A percentile compares a stretch with the other conserved stretches of the same genome.
These are phyloP conservation scores for Pulveroboletus sp. DNA, from an alignment of 768 basidiomycete genomes.

Conservation along the genomic window DNA sequence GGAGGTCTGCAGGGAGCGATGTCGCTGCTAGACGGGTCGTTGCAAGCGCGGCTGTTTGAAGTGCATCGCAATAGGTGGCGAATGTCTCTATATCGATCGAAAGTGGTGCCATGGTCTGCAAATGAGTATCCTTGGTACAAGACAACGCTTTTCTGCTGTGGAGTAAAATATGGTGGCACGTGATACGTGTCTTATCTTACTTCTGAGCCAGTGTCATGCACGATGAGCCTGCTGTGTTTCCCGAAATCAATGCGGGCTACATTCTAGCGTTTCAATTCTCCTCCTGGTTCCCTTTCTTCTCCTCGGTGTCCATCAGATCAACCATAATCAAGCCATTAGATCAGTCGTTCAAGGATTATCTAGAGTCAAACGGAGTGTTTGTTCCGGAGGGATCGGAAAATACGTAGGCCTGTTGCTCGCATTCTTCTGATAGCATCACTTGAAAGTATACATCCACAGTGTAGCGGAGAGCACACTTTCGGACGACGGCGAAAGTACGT, in stretches of 20 bases:
- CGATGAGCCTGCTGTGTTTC: slow-evolving; percentile 38
- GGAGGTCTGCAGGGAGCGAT: slow-evolving; percentile 68
- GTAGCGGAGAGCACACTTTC: slow-evolving; percentile 55
- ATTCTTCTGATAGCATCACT: background rate
- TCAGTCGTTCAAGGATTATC: slow-evolving; percentile 62
- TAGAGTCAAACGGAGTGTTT: slow-evolving; percentile 82
- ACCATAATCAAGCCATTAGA: slow-evolving; percentile 71
- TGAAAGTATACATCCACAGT: slow-evolving; percentile 32
- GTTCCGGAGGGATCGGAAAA: slow-evolving; percentile 82
- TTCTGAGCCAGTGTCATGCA: background rate
- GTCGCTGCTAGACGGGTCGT: slow-evolving; percentile 60
- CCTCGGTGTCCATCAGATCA: slow-evolving; percentile 63
- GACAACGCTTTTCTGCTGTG: no score
- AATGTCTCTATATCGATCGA: slow-evolving; percentile 37
- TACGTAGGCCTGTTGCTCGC: slow-evolving; percentile 44
- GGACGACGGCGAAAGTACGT: slow-evolving; percentile 47
- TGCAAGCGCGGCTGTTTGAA: slow-evolving; percentile 62
- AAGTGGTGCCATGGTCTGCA: slow-evolving; percentile 11
- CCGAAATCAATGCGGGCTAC: slow-evolving; percentile 45
- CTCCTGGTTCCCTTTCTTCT: slow-evolving; percentile 77
- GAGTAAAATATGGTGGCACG: slow-evolving; percentile 9
- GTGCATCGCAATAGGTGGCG: slow-evolving; percentile 48
- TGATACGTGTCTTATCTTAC: background rate
- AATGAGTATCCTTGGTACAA: no score
- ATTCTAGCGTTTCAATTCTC: slow-evolving; percentile 80